Conservation (phyloP, 2,329 filamentous ascomycete genomes). For the Paracorniculantispora psalliotae region DNA sequence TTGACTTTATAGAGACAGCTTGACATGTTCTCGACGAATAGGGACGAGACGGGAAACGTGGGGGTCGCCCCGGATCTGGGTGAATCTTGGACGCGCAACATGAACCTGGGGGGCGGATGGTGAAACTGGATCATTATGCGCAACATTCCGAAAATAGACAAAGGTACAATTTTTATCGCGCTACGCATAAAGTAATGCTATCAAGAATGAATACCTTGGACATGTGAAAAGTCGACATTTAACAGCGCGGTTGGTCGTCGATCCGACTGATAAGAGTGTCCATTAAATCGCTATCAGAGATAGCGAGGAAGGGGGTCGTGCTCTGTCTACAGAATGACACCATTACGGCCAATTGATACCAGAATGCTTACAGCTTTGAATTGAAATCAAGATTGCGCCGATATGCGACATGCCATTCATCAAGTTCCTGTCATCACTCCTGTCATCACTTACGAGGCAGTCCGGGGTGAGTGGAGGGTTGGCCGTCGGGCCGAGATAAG, state of each 20-base stretch:
- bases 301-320: neutral
- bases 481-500: neutral
- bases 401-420: neutral
- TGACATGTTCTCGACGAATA: conserved; percentile 1
- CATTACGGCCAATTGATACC: neutral
- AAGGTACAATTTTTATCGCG: too few relatives aligned
- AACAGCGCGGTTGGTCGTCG: neutral
- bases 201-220: too few relatives aligned
- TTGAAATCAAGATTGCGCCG: too few relatives aligned
- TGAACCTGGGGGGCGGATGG: conserved; percentile 9
- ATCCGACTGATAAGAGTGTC: neutral
- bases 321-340: neutral
- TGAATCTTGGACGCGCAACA: neutral
- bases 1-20: neutral
- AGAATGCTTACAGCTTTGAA: neutral
- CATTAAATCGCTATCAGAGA: neutral
- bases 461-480: neutral
- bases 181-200: too few relatives aligned
- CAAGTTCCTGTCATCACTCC: too few relatives aligned
- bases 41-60: neutral
- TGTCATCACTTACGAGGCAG: neutral
- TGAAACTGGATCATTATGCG: neutral
- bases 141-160: neutral
- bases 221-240: neutral
- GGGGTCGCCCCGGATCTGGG: neutral